phyloP scores from a whole-genome alignment of 352 stramenopile genomes.

The Pythium vanterpoolii region DNA sequence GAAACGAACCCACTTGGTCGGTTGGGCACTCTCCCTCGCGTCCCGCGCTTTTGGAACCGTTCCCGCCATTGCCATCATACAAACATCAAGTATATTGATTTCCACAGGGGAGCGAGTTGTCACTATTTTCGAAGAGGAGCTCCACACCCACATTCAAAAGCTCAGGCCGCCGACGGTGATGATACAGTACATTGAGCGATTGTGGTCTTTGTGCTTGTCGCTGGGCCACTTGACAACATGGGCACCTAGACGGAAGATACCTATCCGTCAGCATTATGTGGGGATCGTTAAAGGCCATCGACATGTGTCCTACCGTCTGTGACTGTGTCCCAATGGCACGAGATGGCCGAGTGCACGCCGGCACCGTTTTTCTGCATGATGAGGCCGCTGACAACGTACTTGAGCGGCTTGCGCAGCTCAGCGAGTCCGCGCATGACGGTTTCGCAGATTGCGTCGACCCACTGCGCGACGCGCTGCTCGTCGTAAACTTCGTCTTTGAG shows the following conservation, averaged over 20 bases:
- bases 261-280: too few species aligned
- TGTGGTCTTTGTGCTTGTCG: slow-evolving; percentile 89
- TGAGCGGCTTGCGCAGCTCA: slow-evolving; percentile 90
- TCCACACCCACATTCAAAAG: slow-evolving; percentile 38
- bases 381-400: slow-evolving; percentile 90
- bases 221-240: slow-evolving; percentile 88
- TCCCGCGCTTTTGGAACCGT: not conserved
- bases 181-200: slow-evolving; percentile 88
- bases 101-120: not conserved
- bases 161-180: slow-evolving; percentile 83
- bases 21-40: not conserved
- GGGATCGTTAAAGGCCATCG: too few species aligned
- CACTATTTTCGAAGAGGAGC: not conserved
- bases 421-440: slow-evolving; percentile 82
- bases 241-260: slow-evolving; percentile 24
- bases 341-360: slow-evolving; percentile 85
- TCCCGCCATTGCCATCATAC: slow-evolving; percentile 7
- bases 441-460: slow-evolving; percentile 91
- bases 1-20: slow-evolving; percentile 8
- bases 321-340: slow-evolving; percentile 89
- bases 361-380: slow-evolving; percentile 95
- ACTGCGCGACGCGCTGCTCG: slow-evolving; percentile 81
- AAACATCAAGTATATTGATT: slow-evolving; percentile 9
- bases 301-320: slow-evolving; percentile 87
- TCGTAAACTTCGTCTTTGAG: slow-evolving; percentile 88